Conservation (phyloP, 352 stramenopile species). For the Phytophthora colocasiae region DNA sequence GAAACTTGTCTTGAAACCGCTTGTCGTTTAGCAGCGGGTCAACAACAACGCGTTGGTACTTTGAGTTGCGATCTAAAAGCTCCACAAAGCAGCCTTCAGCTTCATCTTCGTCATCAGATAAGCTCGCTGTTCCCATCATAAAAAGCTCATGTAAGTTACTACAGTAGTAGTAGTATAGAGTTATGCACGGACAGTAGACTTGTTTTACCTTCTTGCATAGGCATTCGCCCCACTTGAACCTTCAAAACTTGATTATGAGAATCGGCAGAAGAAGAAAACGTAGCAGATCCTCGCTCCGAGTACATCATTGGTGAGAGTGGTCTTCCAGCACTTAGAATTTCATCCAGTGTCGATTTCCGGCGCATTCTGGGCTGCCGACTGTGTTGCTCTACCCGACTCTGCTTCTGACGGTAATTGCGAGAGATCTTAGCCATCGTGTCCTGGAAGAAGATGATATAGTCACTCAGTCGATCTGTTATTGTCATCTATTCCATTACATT, state of each 20-base stretch:
- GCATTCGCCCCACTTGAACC: conserved; percentile 43
- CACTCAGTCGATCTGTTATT: conserved; percentile 61
- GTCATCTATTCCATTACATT: conserved; percentile 62
- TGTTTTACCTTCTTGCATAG: conserved; percentile 36
- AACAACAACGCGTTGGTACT: conserved; percentile 56
- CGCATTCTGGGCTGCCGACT: conserved; percentile 25
- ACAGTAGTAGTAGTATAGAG: no score
- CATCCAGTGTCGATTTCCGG: conserved; percentile 41
- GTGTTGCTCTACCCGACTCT: conserved; percentile 27
- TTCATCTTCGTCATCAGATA: conserved; percentile 39
- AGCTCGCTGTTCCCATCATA: conserved; percentile 2
- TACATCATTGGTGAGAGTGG: conserved; percentile 13
- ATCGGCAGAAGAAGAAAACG: conserved; percentile 14
- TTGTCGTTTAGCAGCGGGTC: conserved; percentile 64
- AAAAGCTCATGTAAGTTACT: not conserved
- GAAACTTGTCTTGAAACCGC: conserved; percentile 73
- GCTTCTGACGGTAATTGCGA: conserved; percentile 57
- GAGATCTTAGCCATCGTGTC: conserved; percentile 70
- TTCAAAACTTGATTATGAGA: conserved; percentile 35
- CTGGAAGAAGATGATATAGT: conserved; percentile 83
- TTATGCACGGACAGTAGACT: not conserved
- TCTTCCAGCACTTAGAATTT: conserved; percentile 30
- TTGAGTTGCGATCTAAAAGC: conserved; percentile 59
- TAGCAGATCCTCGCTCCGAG: conserved; percentile 13
- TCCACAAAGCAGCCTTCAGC: conserved; percentile 62